Evolutionary conservation across 352 stramenopile species (phyloP).

Genomic region (Phytopythium oedochilum): DNA sequence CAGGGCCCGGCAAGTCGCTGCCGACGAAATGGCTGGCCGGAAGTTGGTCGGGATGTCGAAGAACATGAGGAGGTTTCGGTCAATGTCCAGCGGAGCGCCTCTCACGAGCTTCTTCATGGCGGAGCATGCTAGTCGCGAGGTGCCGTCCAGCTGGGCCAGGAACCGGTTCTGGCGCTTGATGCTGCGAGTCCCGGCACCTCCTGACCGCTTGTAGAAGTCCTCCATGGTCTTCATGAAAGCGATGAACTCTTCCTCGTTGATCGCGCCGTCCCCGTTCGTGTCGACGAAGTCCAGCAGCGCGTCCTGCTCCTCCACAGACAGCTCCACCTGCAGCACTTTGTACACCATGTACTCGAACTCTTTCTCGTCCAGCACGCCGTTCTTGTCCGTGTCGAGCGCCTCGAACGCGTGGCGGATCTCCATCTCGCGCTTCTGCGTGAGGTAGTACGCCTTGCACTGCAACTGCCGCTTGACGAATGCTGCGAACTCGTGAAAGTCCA

Average conservation of each 20-base stretch:
- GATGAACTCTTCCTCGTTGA: constrained; percentile 72
- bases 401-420: constrained; percentile 74
- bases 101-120: constrained; percentile 78
- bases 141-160: constrained; percentile 31
- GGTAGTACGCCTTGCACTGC: constrained; percentile 42
- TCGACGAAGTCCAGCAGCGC: constrained; percentile 69
- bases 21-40: constrained; percentile 57
- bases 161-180: constrained; percentile 29
- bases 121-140: constrained; percentile 45
- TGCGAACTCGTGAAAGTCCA: constrained; percentile 78
- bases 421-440: constrained; percentile 61
- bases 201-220: constrained; percentile 32
- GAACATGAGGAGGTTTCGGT: constrained; percentile 66
- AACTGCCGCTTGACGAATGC: constrained; percentile 66
- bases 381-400: constrained; percentile 58
- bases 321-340: constrained; percentile 66
- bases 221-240: constrained; percentile 71
- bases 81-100: constrained; percentile 57
- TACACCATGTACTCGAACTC: constrained; percentile 79
- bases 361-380: constrained; percentile 57
- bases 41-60: constrained; percentile 81
- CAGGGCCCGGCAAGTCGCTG: constrained; percentile 36
- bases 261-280: constrained; percentile 47
- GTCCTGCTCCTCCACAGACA: constrained; percentile 70
- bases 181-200: constrained; percentile 11